Evolutionary conservation across 2,329 filamentous ascomycete species (phyloP), one percentile per base, ranked within the genome.

Genomic region (Pyrenophora tritici-repentis): DNA sequence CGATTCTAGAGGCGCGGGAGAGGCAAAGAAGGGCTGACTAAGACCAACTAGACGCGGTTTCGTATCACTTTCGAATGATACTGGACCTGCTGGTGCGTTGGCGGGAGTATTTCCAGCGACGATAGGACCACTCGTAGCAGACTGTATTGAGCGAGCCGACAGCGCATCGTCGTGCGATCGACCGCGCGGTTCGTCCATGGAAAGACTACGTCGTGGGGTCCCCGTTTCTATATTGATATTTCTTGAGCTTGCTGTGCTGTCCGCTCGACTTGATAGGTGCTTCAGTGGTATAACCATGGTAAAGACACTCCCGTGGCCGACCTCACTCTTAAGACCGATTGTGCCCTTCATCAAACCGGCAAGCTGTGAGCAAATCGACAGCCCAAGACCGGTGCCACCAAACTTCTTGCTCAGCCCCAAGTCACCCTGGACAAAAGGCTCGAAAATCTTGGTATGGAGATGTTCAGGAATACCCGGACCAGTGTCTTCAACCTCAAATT

Each of bases 371-470:
- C 91, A 96, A 63, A 97, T 97, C 66, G 89, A 93, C 47, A 97
- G 73, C 1, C 92, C 92, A 1, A 96, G 78, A 3, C 92, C 92
- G 1, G 92, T 96, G 13, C 92, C 92, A 14, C 91, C 91, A 67
- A 87, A 95, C 66, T 94, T 94, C 72, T 91, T 95, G 76, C 89
- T 95, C 13, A 97, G 76, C 1, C 91, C 89, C 1, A 94, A 77
- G 67, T 96, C 91, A n/a, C 89, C 92, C 73, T 97, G 92, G 0
- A 96, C 89, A 67, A 97, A 97, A 0, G 92, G 92, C 71, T 96
- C 92, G 68, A 97, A 97, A 8, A 97, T 90, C 60, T 87, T 87
- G 49, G 89, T 80, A 62, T 91, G 90, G 72, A 95, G 83, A 57
- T 87, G 78, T 6, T 86, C 83, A 0, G 90, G 85, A 48, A 96